A percentile compares a stretch with the other conserved stretches of the same genome.
Conservation (phyloP, 2,329 filamentous ascomycete genomes). For the Colletotrichum theobromicola region DNA sequence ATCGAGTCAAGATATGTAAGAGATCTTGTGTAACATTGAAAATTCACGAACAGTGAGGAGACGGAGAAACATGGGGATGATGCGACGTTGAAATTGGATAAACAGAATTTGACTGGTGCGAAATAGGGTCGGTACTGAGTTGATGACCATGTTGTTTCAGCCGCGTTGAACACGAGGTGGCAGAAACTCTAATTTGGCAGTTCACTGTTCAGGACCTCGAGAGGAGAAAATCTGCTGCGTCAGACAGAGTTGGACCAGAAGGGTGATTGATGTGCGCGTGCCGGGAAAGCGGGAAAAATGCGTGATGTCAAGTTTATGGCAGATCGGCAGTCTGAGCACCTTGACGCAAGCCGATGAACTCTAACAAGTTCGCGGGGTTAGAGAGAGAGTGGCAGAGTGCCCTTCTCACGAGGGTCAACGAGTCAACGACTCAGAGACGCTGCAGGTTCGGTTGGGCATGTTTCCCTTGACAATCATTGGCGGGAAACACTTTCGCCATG, state of each 20-base stretch:
- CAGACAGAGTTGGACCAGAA: background rate
- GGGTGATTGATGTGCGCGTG: background rate
- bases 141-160: background rate
- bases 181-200: background rate
- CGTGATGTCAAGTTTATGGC: background rate
- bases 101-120: constrained; percentile 9
- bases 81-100: background rate
- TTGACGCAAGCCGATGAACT: background rate
- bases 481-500: background rate
- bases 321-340: background rate
- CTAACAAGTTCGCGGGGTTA: background rate
- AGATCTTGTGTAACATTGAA: background rate
- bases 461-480: background rate
- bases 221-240: background rate
- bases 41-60: background rate
- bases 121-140: background rate
- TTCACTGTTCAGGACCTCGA: background rate
- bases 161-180: background rate
- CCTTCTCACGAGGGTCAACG: background rate
- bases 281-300: no score
- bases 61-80: background rate
- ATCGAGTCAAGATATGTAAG: background rate
- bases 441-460: background rate
- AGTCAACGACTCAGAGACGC: background rate
- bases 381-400: background rate